phyloP scores from a whole-genome alignment of 1,284 basidiomycete genomes.

The Entoloma clypeatum region DNA sequence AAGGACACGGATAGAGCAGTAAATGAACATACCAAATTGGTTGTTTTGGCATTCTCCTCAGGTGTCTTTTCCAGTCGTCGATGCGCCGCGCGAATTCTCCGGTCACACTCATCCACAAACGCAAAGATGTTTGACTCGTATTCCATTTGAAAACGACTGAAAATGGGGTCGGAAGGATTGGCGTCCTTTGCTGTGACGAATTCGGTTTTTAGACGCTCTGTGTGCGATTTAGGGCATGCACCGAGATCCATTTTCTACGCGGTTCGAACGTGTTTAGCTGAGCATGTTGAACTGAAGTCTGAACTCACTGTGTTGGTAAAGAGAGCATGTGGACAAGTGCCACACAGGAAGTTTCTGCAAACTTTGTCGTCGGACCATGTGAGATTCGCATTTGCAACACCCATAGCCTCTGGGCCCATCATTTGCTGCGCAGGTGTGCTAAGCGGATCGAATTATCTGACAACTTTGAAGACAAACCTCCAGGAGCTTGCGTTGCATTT shows the following conservation, averaged over 20 bases:
- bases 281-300: constrained; percentile 3
- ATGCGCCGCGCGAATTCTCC: constrained; percentile 92
- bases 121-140: constrained; percentile 94
- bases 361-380: constrained; percentile 98
- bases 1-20: background rate
- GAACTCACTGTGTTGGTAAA: constrained; percentile 94
- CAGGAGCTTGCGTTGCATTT: constrained; percentile 91
- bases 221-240: constrained; percentile 95
- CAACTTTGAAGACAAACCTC: constrained; percentile 51
- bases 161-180: constrained; percentile 73
- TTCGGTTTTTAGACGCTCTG: constrained; percentile 90
- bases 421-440: constrained; percentile 68
- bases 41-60: constrained; percentile 98
- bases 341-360: constrained; percentile 98
- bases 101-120: constrained; percentile 98
- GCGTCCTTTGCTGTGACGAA: constrained; percentile 78
- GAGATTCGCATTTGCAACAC: constrained; percentile 87
- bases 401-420: constrained; percentile 99
- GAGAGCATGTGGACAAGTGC: constrained; percentile 94
- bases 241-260: constrained; percentile 98
- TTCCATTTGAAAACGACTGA: constrained; percentile 85
- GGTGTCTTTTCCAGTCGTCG: constrained; percentile 97
- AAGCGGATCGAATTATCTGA: constrained; percentile 14
- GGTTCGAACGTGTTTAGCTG: constrained; percentile 4
- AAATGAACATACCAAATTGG: constrained; percentile 67